Conservation (phyloP, 495 filamentous ascomycete species). For the Podospora australis region DNA sequence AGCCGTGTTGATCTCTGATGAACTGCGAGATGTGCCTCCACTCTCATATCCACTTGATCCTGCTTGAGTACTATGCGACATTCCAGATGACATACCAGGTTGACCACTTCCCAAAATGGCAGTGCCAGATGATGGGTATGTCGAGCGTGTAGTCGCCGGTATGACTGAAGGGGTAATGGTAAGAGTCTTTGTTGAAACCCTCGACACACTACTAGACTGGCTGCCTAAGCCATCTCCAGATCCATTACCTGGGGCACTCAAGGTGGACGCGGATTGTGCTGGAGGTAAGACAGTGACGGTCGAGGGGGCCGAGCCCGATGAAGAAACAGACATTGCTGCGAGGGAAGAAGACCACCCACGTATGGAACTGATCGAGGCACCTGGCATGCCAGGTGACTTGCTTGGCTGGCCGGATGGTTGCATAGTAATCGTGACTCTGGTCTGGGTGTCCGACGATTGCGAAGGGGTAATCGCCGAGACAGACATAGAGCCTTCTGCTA, state of each 20-base stretch:
- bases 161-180: background rate
- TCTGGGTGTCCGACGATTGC: too few relatives aligned
- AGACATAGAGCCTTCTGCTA: background rate
- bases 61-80: background rate
- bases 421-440: too few relatives aligned
- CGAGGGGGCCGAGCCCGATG: background rate
- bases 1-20: background rate
- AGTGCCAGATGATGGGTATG: background rate
- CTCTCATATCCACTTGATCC: background rate
- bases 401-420: background rate
- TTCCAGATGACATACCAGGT: background rate
- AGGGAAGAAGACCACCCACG: background rate
- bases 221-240: background rate
- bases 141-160: background rate
- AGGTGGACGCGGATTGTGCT: too few relatives aligned
- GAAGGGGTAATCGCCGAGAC: too few relatives aligned
- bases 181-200: background rate
- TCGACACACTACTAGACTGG: background rate
- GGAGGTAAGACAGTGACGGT: background rate
- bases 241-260: too few relatives aligned
- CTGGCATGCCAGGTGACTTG: background rate
- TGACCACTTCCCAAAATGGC: background rate
- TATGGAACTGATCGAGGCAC: background rate
- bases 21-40: background rate
- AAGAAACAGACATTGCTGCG: background rate